A percentile compares a stretch with the other conserved stretches of the same genome.
Conservation (phyloP, 768 basidiomycete species). For the Leccinellum luteum region DNA sequence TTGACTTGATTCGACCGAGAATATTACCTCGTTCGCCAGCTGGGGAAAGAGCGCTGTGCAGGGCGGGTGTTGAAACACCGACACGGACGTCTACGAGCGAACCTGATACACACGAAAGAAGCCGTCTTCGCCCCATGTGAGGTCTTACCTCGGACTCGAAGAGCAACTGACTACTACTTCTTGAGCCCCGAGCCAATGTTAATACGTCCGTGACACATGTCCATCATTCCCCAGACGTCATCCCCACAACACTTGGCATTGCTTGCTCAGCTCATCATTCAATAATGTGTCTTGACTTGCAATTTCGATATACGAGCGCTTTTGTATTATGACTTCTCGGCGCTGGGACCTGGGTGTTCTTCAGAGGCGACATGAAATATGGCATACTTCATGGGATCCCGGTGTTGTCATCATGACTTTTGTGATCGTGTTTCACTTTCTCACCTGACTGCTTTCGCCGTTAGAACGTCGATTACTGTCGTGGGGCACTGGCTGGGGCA, state of each 20-base stretch:
- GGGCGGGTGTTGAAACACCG: too few relatives aligned
- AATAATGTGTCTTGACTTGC: background rate
- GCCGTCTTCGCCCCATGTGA: background rate
- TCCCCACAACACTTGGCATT: too few relatives aligned
- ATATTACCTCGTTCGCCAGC: too few relatives aligned
- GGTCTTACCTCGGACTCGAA: background rate
- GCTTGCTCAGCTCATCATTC: too few relatives aligned
- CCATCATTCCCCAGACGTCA: background rate
- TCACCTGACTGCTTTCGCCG: background rate
- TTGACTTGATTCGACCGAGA: too few relatives aligned
- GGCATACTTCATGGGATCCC: background rate
- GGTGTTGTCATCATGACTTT: background rate
- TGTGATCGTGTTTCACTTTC: background rate
- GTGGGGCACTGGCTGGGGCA: background rate
- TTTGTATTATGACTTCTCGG: background rate
- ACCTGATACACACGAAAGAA: background rate
- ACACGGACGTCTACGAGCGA: background rate
- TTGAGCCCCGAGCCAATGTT: too few relatives aligned
- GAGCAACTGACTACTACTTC: background rate
- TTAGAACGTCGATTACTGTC: background rate
- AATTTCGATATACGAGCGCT: background rate
- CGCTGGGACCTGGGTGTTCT: background rate
- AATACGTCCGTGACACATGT: background rate
- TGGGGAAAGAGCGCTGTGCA: too few relatives aligned
- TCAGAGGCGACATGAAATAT: background rate